Base-by-base conservation (phyloP, 2,329 filamentous ascomycete species). In the Ambrosiella xylebori region DNA sequence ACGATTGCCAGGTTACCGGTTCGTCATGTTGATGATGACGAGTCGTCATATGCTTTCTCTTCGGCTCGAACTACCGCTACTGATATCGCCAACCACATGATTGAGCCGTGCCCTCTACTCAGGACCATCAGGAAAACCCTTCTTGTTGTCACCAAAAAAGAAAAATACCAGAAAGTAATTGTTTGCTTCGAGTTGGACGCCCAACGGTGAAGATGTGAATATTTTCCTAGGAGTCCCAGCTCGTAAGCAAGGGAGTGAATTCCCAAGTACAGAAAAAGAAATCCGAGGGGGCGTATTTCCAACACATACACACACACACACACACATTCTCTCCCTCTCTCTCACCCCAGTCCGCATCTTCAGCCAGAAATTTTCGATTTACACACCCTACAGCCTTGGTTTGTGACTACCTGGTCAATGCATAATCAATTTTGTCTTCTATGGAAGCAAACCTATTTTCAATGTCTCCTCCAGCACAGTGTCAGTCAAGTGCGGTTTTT, bases 191-290 rank as follows among this genome's bases (percentile, higher is more conserved):
- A 51, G 19, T 57, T 57, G 40, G 55, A 11, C 40, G 13, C 36
- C 39, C n/a, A 17, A 57, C 45, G 55, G 55, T 57, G 45, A 57
- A 57, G 44, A 57, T 57, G 35, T 51, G 54, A 41, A 56, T 41
- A 38, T 13, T 13, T 40, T 39, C 51, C 8, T 19, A 13, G n/a
- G n/a, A n/a, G 12, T 44, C 19, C n/a, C 15, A 9, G 27, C 19
- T 36, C 13, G 39, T 12, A n/a, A 41, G n/a, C 11, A 2, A 41
- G n/a, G 39, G 39, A 7, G 5, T 12, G 39, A n/a, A n/a, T 11
- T 11, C 11, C 3, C 11, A 41, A 41, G 39, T 11, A 41, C 11
- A n/a, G 11, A n/a, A 41, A 41, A n/a, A n/a, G 39, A n/a, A 12
- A n/a, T 35, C 3, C 27, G 17, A 51, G 27, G 47, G 47, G n/a